phyloP scores from a whole-genome alignment of 768 basidiomycete species.

The Xerocomellus dryophilus region DNA sequence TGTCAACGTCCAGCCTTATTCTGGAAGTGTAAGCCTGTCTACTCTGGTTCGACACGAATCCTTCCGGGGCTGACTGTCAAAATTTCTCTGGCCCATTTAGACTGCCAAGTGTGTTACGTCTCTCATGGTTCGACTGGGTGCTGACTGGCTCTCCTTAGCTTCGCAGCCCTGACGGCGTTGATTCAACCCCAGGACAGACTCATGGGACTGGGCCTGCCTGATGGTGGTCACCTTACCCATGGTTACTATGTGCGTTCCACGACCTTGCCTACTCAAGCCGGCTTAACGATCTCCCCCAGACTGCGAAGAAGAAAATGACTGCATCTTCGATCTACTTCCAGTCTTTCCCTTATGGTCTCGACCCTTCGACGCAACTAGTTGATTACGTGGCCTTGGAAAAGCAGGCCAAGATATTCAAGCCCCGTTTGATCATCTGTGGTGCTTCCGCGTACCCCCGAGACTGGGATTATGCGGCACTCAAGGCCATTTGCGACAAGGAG shows the following conservation, averaged over 20 bases:
- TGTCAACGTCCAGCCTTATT: conserved; percentile 99
- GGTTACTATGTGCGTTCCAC: conserved; percentile 79
- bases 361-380: conserved; percentile 79
- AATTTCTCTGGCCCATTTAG: conserved; percentile 34
- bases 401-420: conserved; percentile 95
- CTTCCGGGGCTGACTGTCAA: conserved; percentile 11
- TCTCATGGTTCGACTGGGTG: background rate
- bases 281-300: conserved; percentile 42
- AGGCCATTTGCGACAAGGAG: conserved; percentile 78
- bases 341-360: conserved; percentile 88
- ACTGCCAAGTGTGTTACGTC: conserved; percentile 75
- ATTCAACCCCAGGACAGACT: conserved; percentile 96
- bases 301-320: conserved; percentile 99
- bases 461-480: conserved; percentile 89
- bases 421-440: conserved; percentile 92
- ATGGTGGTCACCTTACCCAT: conserved; percentile 96
- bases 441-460: conserved; percentile 98
- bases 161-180: conserved; percentile 93
- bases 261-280: background rate
- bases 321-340: conserved; percentile 99
- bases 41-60: background rate
- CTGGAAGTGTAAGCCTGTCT: conserved; percentile 68
- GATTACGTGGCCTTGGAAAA: conserved; percentile 79
- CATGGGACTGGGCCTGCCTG: conserved; percentile 98
- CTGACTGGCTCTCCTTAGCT: conserved; percentile 48